Evolutionary conservation across 306 rosid genomes (phyloP).

Genomic region (Ammopiptanthus mongolicus): DNA sequence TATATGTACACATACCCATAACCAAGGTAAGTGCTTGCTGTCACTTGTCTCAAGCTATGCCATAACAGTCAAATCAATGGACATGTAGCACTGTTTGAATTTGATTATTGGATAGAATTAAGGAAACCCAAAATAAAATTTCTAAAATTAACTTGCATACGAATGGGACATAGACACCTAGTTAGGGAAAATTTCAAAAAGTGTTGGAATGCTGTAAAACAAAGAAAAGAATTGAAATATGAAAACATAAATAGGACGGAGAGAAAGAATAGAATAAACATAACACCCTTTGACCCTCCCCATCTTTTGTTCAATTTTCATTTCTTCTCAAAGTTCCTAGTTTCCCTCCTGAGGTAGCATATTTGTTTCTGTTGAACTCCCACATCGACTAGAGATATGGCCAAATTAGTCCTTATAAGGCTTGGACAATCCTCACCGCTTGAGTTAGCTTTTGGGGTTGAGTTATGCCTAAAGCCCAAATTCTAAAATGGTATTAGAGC

Average conservation of each 20-base stretch:
- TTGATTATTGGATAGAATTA: not conserved
- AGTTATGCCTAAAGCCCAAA: no score
- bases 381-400: no score
- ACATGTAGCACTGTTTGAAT: not conserved
- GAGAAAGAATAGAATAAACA: not conserved
- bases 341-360: not conserved
- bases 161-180: no score
- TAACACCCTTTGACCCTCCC: not conserved
- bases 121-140: not conserved
- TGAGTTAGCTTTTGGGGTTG: no score
- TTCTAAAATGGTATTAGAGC: no score
- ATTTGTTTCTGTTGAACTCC: no score
- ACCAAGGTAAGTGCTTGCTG: not conserved
- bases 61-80: not conserved
- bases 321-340: not conserved
- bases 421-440: no score
- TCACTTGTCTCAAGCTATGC: not conserved
- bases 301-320: not conserved
- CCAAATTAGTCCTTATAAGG: no score
- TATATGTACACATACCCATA: not conserved
- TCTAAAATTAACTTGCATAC: not conserved
- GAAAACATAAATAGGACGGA: not conserved
- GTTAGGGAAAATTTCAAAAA: no score
- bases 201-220: not conserved
- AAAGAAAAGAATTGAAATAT: not conserved